Percentiles rank a stretch among this genome's conserved stretches.
Evolutionary conservation across 78 protist genomes (phyloP).

Genomic region (Dictyostelium firmibasis): DNA sequence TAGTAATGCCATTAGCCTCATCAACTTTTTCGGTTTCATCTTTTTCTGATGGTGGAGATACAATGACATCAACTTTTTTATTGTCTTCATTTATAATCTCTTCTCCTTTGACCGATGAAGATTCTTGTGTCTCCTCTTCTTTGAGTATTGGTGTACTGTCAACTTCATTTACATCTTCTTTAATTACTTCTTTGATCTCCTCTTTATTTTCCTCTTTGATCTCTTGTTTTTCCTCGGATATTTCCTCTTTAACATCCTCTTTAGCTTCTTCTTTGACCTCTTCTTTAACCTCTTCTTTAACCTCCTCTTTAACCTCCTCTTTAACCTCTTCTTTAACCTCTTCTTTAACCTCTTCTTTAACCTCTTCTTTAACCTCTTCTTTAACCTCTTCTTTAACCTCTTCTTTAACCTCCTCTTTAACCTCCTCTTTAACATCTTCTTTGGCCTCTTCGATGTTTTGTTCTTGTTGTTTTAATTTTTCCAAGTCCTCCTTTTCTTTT

Average conservation of each 20-base stretch:
- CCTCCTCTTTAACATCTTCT: neutral
- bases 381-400: neutral
- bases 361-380: neutral
- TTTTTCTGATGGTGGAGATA: neutral
- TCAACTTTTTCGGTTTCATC: neutral
- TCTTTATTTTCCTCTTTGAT: neutral
- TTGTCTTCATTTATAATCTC: neutral
- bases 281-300: neutral
- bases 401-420: neutral
- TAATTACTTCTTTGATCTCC: neutral
- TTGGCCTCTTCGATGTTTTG: neutral
- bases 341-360: neutral
- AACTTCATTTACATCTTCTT: neutral
- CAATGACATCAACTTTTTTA: neutral
- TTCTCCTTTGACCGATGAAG: neutral
- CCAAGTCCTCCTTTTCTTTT: neutral
- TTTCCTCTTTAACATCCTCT: neutral
- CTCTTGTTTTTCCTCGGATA: neutral
- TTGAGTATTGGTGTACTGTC: neutral
- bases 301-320: neutral
- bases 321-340: neutral
- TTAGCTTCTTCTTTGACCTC: neutral
- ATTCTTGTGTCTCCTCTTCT: neutral
- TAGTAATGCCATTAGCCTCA: neutral
- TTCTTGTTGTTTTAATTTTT: conserved; percentile 9